phyloP scores from a whole-genome alignment of 768 basidiomycete genomes.

The Podaxis sp. region DNA sequence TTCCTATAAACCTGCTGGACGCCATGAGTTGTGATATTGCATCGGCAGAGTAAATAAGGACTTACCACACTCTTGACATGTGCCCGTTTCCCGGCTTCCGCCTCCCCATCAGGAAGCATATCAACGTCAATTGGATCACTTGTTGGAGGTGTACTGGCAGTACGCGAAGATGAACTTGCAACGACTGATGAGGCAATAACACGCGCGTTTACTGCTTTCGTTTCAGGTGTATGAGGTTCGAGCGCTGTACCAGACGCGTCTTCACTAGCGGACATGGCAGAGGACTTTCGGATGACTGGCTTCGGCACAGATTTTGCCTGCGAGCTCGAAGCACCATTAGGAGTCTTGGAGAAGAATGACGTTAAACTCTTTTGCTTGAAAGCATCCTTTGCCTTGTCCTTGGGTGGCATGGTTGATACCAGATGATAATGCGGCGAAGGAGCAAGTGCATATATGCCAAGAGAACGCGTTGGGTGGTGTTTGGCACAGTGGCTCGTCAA shows the following conservation, averaged over 20 bases:
- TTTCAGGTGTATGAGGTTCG: constrained; percentile 40
- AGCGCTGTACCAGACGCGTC: constrained; percentile 34
- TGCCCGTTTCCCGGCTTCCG: constrained; percentile 36
- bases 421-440: background rate
- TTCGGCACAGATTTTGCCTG: constrained; percentile 23
- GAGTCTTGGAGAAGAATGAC: constrained; percentile 56
- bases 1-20: constrained; percentile 43
- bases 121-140: constrained; percentile 80
- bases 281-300: constrained; percentile 9
- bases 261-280: constrained; percentile 16
- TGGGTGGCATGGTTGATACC: constrained; percentile 34
- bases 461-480: constrained; percentile 9
- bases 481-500: background rate
- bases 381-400: constrained; percentile 38
- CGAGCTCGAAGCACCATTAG: constrained; percentile 22
- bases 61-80: constrained; percentile 24
- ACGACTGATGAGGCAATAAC: constrained; percentile 38
- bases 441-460: background rate
- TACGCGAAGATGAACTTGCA: constrained; percentile 43
- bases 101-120: constrained; percentile 56
- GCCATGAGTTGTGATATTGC: constrained; percentile 8
- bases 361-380: constrained; percentile 74
- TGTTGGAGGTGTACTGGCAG: constrained; percentile 68
- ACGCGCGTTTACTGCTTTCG: constrained; percentile 28
- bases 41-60: constrained; percentile 16